Conservation (phyloP, 2,329 filamentous ascomycete species). For the Diplodia corticola region DNA sequence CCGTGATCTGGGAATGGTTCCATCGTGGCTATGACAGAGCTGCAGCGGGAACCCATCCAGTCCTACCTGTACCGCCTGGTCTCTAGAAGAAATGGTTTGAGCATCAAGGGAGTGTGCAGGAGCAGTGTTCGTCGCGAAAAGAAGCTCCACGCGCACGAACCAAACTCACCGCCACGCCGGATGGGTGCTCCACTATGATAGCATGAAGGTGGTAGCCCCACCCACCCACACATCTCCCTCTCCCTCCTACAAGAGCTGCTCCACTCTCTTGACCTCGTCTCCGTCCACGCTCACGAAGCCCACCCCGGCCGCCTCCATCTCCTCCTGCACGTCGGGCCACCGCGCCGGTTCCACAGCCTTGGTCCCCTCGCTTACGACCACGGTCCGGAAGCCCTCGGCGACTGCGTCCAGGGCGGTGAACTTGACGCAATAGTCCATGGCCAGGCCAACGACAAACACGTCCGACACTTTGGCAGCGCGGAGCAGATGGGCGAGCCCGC, state of each 20-base stretch:
- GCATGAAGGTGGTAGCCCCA: not conserved
- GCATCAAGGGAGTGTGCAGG: not conserved
- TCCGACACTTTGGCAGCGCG: conserved; percentile 64
- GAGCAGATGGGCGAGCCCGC: conserved; percentile 63
- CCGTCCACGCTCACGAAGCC: conserved; percentile 60
- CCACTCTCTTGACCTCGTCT: conserved; percentile 57
- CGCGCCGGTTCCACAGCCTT: conserved; percentile 64
- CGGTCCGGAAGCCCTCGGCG: conserved; percentile 73
- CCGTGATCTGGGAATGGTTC: not conserved
- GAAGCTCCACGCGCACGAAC: not conserved
- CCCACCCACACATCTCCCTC: not conserved
- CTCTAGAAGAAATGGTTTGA: not conserved
- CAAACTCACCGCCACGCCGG: not conserved
- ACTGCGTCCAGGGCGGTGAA: conserved; percentile 76
- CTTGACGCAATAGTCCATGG: conserved; percentile 87
- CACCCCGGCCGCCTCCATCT: conserved; percentile 62
- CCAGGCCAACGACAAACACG: conserved; percentile 83
- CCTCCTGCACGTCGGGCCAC: conserved; percentile 59
- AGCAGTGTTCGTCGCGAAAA: not conserved
- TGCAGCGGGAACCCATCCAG: not conserved
- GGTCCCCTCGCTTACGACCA: conserved; percentile 76
- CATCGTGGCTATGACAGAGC: not conserved
- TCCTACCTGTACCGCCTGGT: not conserved
- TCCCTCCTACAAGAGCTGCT: conserved; percentile 10
- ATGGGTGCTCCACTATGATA: not conserved